These are phyloP conservation scores for Chamaecyparis obtusa DNA, from an alignment of 75 land plant genomes.

Conservation along the genomic window DNA sequence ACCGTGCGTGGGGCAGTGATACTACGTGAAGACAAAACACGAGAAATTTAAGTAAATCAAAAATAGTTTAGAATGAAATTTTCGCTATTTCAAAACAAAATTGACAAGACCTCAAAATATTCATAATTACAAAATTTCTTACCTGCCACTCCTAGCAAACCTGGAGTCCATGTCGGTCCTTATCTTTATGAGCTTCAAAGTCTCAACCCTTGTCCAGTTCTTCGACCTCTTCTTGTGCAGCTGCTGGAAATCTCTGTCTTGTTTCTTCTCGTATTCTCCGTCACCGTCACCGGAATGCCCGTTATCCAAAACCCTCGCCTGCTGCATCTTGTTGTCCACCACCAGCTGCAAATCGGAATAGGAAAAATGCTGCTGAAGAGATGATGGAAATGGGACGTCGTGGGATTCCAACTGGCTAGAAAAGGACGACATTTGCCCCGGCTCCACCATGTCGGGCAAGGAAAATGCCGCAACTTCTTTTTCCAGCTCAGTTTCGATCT, in stretches of 20 bases:
- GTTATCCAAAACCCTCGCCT: conserved; percentile 14
- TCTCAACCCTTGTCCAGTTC: conserved; percentile 41
- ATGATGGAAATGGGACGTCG: not conserved
- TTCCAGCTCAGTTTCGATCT: not conserved
- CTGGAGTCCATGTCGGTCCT: conserved; percentile 20
- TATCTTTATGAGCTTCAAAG: conserved; percentile 31
- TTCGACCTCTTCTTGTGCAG: conserved; percentile 41
- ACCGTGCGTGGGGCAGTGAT: not conserved
- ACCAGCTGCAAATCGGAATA: not conserved
- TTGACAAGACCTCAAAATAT: not conserved
- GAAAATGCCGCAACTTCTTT: not conserved
- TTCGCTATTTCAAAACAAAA: not conserved
- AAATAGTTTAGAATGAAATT: not conserved
- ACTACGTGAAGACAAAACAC: not conserved
- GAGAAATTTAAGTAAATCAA: not conserved
- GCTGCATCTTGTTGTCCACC: not conserved
- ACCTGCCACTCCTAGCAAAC: conserved; percentile 33
- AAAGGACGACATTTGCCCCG: not conserved
- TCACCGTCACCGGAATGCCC: conserved; percentile 14
- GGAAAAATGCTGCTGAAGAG: not conserved
- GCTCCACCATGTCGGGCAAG: not conserved
- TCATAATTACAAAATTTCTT: not conserved
- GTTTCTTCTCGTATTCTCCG: conserved; percentile 24
- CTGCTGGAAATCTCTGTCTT: conserved; percentile 10
- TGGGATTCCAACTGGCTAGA: not conserved